Conservation (phyloP, 371 early-diverging fungal genomes). For the Dichotomocladium elegans region DNA sequence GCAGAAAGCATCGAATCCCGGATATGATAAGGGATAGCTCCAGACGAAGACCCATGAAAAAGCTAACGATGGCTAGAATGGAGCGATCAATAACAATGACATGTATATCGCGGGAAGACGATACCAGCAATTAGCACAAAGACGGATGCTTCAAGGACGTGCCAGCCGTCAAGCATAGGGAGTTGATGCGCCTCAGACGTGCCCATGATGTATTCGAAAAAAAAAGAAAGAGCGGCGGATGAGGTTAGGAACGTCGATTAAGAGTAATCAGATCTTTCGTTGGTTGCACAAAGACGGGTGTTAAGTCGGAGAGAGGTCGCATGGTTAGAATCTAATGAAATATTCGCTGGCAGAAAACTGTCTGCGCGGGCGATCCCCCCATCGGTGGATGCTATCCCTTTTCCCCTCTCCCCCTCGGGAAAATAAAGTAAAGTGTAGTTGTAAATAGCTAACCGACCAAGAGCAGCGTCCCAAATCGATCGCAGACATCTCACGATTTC, state of each 20-base stretch:
- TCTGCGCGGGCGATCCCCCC: conserved; percentile 1
- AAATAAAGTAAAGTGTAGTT: no score
- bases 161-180: conserved; percentile 30
- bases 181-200: conserved; percentile 4
- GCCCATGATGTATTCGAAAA: background rate
- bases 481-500: no score
- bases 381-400: no score
- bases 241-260: background rate
- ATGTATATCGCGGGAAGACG: background rate
- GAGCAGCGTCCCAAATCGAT: no score
- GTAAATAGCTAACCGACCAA: no score
- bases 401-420: no score
- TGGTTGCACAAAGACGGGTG: background rate
- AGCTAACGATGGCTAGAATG: conserved; percentile 25
- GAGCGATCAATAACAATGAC: background rate
- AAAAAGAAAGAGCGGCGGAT: background rate
- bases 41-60: conserved; percentile 28
- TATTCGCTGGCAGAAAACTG: background rate
- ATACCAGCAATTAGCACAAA: conserved; percentile 40
- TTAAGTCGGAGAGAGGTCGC: conserved; percentile 6
- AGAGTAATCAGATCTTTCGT: background rate
- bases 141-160: conserved; percentile 32
- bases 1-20: conserved; percentile 39
- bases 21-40: conserved; percentile 37
- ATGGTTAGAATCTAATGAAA: no score